Evolutionary conservation across 345 rosid species (phyloP).

Genomic region (Clarkia xantiana): DNA sequence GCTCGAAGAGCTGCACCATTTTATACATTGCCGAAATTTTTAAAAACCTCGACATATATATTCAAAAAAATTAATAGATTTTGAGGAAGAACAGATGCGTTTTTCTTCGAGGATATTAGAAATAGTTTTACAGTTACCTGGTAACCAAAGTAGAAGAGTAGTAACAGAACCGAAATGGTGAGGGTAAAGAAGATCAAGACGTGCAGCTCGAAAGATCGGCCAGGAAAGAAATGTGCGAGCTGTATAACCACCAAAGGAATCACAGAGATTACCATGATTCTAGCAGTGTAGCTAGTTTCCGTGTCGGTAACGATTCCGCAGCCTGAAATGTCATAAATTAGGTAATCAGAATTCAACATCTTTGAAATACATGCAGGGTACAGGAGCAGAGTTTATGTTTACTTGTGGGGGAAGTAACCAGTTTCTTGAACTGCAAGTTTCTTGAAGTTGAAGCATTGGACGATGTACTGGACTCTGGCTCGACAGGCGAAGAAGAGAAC

Average conservation of each 20-base stretch:
- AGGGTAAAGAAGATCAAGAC: constrained; percentile 15
- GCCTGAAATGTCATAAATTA: constrained; percentile 9
- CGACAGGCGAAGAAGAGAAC: constrained; percentile 1
- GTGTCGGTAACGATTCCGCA: constrained; percentile 22
- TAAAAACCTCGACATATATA: no score
- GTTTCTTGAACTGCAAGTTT: not conserved
- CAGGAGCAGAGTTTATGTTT: not conserved
- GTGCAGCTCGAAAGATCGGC: constrained; percentile 7
- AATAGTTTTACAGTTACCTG: constrained; percentile 17
- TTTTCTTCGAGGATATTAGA: no score
- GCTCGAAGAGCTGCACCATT: constrained; percentile 18
- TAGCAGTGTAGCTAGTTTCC: constrained; percentile 30
- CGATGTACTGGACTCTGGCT: not conserved
- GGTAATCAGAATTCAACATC: no score
- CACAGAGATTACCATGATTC: constrained; percentile 27
- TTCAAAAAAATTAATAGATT: not conserved
- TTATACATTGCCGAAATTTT: no score
- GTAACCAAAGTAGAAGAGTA: constrained; percentile 19
- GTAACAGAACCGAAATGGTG: constrained; percentile 9
- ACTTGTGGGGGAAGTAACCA: not conserved
- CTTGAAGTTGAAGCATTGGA: not conserved
- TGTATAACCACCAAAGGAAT: constrained; percentile 25
- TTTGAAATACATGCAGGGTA: not conserved
- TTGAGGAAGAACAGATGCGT: no score
- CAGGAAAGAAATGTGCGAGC: constrained; percentile 12